These are phyloP conservation scores for Gautieria morchelliformis DNA, from an alignment of 768 basidiomycete species.

Conservation along the genomic window DNA sequence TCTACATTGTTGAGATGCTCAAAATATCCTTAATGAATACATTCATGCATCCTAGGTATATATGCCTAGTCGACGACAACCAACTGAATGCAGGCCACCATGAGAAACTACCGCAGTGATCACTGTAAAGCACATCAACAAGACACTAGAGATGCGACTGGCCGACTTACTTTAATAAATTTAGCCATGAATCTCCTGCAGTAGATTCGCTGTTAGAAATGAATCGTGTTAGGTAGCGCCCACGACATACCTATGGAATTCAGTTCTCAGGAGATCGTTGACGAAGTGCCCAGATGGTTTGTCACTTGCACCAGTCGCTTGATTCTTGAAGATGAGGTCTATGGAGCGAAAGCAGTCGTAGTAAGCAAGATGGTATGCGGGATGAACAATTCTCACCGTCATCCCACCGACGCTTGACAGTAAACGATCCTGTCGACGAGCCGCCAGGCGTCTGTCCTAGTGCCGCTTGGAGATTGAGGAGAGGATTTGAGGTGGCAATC, in stretches of 20 bases:
- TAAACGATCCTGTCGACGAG: constrained; percentile 74
- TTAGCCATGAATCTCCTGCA: constrained; percentile 84
- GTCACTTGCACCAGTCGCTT: constrained; percentile 56
- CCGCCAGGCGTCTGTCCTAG: constrained; percentile 66
- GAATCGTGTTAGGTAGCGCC: neutral
- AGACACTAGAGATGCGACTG: neutral
- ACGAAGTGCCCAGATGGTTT: constrained; percentile 72
- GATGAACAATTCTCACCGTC: constrained; percentile 49
- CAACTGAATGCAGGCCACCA: too few relatives aligned
- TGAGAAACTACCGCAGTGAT: neutral
- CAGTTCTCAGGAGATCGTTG: constrained; percentile 88
- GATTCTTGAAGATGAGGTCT: constrained; percentile 99
- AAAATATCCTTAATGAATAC: too few relatives aligned
- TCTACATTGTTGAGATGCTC: too few relatives aligned
- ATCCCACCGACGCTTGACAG: constrained; percentile 92
- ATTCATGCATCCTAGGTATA: too few relatives aligned
- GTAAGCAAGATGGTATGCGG: neutral
- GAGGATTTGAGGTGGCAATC: constrained; percentile 79
- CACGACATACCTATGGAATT: constrained; percentile 76
- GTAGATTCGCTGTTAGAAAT: constrained; percentile 3
- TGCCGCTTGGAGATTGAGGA: constrained; percentile 86
- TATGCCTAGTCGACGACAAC: too few relatives aligned
- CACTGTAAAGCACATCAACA: neutral
- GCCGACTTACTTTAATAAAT: constrained; percentile 66
- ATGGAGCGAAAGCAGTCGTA: constrained; percentile 11